Evolutionary conservation across 108 stramenopile species (phyloP), one percentile per base, ranked within the genome.

Genomic region (Skeletonema tropicum): DNA sequence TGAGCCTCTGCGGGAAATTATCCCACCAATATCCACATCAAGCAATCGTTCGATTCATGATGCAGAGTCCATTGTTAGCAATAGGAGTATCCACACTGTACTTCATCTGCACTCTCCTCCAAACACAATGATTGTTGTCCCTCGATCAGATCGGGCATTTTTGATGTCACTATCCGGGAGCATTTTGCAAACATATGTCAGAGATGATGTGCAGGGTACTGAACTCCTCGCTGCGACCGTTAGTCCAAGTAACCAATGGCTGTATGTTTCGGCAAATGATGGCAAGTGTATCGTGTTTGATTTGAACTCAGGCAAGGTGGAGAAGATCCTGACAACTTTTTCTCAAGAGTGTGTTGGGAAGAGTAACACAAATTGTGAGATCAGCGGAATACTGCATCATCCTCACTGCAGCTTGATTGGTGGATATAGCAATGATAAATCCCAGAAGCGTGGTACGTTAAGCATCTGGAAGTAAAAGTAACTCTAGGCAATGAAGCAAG

Each of bases 351-450:
- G 84, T 45, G 74, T 68, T 33, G 78, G 68, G 39, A 52, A 71
- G 14, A 48, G 55, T 31, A 79, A 72, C 6, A 46, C 45, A 15
- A 66, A 63, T n/a, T 76, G 77, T 42, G 94, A 94, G 72, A 77
- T 94, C 17, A 81, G 84, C n/a, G 81, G 80, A 1, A 21, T 95
- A 33, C 36, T 90, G 11, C 85, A 88, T 76, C 94, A 95, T 72
- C 94, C 94, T 58, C 80, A 80, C 62, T 82, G 85, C 55, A 85
- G 86, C 8, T 79, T 92, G 25, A 30, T 95, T 32, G 89, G 79
- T 39, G 88, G 90, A 10, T 95, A 79, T 80, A 89, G 88, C 73
- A 91, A 89, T 74, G 88, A 91, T 79, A 93, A 91, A 81, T 71
- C 74, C 5, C 90, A 87, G 68, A 92, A 89, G 73, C 80, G 87